phyloP scores from a whole-genome alignment of 2,329 filamentous ascomycete genomes.

The Xylariomycetidae sp. region DNA sequence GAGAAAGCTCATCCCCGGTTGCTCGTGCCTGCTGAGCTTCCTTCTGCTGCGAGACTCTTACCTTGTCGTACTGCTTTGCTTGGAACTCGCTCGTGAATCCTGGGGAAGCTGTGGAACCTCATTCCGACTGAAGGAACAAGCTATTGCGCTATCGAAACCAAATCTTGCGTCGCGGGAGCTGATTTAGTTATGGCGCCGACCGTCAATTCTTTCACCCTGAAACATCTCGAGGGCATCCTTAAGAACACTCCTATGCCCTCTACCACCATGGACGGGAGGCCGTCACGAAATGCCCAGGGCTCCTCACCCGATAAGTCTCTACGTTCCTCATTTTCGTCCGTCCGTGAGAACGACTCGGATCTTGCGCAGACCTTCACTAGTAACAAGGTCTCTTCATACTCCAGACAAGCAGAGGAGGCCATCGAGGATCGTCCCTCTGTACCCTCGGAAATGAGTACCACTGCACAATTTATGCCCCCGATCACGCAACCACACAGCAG shows the following conservation, averaged over 20 bases:
- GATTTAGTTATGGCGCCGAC: not conserved
- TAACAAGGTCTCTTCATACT: slow-evolving; percentile 58
- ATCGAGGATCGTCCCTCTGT: slow-evolving; percentile 47
- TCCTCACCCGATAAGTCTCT: slow-evolving; percentile 31
- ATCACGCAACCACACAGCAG: slow-evolving; percentile 51
- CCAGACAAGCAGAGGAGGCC: slow-evolving; percentile 37
- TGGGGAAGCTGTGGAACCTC: not conserved
- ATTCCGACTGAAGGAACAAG: slow-evolving; percentile 2
- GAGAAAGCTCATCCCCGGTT: not conserved
- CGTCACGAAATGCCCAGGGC: slow-evolving; percentile 16
- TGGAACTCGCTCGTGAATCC: slow-evolving; percentile 3
- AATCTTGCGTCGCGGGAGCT: slow-evolving; percentile 18
- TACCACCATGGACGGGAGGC: slow-evolving; percentile 24
- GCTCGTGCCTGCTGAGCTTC: slow-evolving; percentile 1
- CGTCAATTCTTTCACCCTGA: not conserved
- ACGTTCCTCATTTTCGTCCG: slow-evolving; percentile 58
- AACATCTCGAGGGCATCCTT: slow-evolving; percentile 12
- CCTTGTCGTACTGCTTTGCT: too few species aligned
- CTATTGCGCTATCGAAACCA: slow-evolving; percentile 22
- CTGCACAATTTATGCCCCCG: slow-evolving; percentile 46
- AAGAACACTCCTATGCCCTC: slow-evolving; percentile 16
- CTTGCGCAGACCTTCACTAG: slow-evolving; percentile 60
- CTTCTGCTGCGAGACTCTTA: not conserved
- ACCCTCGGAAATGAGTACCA: slow-evolving; percentile 35
- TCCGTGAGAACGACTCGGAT: slow-evolving; percentile 55